Evolutionary conservation across 257 asterid genomes (phyloP).

Genomic region (Solanum appendiculatum): DNA sequence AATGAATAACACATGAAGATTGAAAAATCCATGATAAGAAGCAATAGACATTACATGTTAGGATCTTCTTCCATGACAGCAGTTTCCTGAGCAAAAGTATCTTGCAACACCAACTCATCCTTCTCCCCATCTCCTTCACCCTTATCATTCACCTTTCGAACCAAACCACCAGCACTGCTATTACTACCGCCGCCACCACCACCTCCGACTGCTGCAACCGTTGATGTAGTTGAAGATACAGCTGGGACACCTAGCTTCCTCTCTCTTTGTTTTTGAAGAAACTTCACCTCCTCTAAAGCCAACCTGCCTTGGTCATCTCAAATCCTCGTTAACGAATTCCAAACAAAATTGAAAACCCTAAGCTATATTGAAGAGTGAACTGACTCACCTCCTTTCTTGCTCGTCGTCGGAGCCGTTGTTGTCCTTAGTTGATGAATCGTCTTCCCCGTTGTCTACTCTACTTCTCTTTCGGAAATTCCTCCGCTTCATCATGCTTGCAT

Average conservation of each 20-base stretch:
- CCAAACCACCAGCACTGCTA: conserved; percentile 18
- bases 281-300: conserved; percentile 77
- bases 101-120: conserved; percentile 94
- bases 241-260: conserved; percentile 81
- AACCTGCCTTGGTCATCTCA: conserved; percentile 20
- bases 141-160: conserved; percentile 41
- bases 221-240: conserved; percentile 19
- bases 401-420: conserved; percentile 17
- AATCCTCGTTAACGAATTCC: background rate
- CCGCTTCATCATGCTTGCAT: conserved; percentile 29
- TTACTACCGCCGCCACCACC: conserved; percentile 8
- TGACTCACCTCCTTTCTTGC: conserved; percentile 21
- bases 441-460: conserved; percentile 31
- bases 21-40: background rate
- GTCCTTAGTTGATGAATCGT: background rate
- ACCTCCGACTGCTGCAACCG: conserved; percentile 21
- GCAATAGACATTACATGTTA: conserved; percentile 48
- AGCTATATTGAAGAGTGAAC: background rate
- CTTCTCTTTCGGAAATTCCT: conserved; percentile 82
- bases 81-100: conserved; percentile 98
- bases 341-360: background rate
- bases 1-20: background rate
- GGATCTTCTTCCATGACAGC: conserved; percentile 99
- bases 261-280: conserved; percentile 90
- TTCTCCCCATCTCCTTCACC: conserved; percentile 71